Percentiles rank a stretch among this genome's conserved stretches.
Evolutionary conservation across 257 asterid species (phyloP).

Genomic region (Capsicum baccatum): DNA sequence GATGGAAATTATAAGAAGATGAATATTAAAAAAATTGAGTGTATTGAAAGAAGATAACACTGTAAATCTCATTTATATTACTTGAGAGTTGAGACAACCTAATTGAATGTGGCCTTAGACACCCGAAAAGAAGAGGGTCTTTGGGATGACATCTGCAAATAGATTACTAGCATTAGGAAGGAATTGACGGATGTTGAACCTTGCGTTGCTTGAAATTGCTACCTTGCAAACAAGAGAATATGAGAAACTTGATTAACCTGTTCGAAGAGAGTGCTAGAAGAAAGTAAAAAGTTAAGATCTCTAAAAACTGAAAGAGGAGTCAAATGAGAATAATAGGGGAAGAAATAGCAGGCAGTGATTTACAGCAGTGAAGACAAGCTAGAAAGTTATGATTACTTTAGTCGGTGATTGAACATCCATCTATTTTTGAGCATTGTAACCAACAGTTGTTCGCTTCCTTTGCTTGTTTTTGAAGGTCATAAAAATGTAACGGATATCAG

Average conservation of each 20-base stretch:
- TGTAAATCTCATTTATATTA: constrained; percentile 5
- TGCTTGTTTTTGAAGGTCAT: constrained; percentile 16
- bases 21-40: background rate
- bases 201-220: background rate
- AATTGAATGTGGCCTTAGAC: background rate
- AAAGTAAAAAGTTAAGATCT: background rate
- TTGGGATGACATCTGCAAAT: constrained; percentile 10
- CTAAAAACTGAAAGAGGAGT: constrained; percentile 20
- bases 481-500: background rate
- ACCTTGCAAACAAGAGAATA: constrained; percentile 1
- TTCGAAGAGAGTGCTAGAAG: background rate
- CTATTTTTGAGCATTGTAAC: constrained; percentile 4
- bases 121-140: background rate
- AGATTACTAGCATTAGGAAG: constrained; percentile 5
- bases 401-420: background rate
- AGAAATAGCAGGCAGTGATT: background rate
- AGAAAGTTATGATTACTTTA: background rate
- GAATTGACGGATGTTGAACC: background rate
- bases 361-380: background rate
- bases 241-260: background rate
- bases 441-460: background rate
- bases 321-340: background rate
- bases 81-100: background rate
- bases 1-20: background rate
- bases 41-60: background rate